Evolutionary conservation across 768 basidiomycete species (phyloP).

Genomic region (Boletus sp.): DNA sequence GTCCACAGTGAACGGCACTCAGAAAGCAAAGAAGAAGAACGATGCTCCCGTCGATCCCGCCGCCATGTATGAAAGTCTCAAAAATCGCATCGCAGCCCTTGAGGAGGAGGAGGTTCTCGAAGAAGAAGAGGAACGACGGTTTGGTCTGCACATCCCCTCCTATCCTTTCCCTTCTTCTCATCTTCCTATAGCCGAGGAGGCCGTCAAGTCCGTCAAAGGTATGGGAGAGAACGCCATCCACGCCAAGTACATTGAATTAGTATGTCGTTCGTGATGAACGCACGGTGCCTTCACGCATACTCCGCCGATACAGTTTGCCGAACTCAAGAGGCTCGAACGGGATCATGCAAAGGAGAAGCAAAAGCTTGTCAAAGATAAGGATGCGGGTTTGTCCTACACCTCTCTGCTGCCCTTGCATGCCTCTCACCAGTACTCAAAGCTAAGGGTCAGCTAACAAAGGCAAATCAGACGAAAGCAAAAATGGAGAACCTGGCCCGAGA

Average conservation of each 20-base stretch:
- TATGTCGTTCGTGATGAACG: conserved; percentile 37
- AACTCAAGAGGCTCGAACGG: conserved; percentile 80
- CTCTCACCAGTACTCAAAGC: conserved; percentile 41
- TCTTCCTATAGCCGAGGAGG: conserved; percentile 68
- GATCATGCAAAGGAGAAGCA: conserved; percentile 92
- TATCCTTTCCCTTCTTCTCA: conserved; percentile 7
- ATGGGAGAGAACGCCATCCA: conserved; percentile 81
- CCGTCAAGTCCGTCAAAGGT: conserved; percentile 79
- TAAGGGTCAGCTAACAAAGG: conserved; percentile 81
- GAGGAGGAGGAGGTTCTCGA: conserved; percentile 86
- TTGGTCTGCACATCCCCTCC: conserved; percentile 47
- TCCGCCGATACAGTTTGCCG: conserved; percentile 64
- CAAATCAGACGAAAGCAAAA: conserved; percentile 84
- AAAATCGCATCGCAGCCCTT: conserved; percentile 83
- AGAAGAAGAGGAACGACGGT: conserved; percentile 81
- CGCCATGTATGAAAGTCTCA: conserved; percentile 83
- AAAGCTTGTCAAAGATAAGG: conserved; percentile 87
- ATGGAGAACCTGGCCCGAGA: conserved; percentile 89
- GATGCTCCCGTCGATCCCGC: conserved; percentile 71
- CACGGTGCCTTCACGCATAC: conserved; percentile 20
- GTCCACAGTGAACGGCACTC: conserved; percentile 28
- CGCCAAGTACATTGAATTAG: conserved; percentile 84
- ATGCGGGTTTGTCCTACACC: conserved; percentile 55
- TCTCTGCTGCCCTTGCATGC: conserved; percentile 1
- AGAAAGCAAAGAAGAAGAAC: conserved; percentile 70